Base-by-base conservation (phyloP, 495 filamentous ascomycete species). In the Lasiosphaeris hirsuta region DNA sequence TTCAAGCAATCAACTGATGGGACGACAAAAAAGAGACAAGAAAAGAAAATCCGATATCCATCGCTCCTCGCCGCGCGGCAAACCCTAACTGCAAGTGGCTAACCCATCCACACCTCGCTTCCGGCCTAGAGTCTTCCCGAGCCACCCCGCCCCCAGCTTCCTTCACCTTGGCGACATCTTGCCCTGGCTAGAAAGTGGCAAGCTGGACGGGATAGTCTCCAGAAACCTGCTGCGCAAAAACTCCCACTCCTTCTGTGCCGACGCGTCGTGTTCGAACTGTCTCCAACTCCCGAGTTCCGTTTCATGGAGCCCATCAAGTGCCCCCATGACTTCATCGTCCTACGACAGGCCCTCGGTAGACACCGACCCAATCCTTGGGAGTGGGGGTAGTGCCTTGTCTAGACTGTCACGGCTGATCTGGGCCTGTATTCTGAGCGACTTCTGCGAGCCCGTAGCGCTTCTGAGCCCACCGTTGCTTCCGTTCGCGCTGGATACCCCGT, bases 381-480 rank as follows among this genome's bases (percentile, higher is more conserved):
- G 62, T 7, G 81, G 77, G 10, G 83, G 82, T 8, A 86, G 58
- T 7, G 77, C 79, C 65, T 86, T 85, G 35, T 84, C 80, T 9
- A 76, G 64, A 48, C 75, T 75, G 19, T 77, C 72, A 6, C 75
- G 69, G 53, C 75, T 70, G 51, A 76, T 51, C 42, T 64, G 64
- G 2, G 53, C 14, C n/a, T 60, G 60, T 9, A 65, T 15, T 19
- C 59, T 61, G 17, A 59, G 33, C 38, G 66, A 69, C 53, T 63
- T 68, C 30, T 68, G 64, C 4, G 65, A 68, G 14, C 65, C 67
- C 4, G 56, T 60, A n/a, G 58, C 53, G 52, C 64, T 65, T 39
- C 56, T 61, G 9, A 66, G 54, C 15, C 63, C 58, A n/a, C 51
- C 47, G 46, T 53, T 52, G 40, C 35, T 36, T 7, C 50, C 45